A percentile compares a stretch with the other conserved stretches of the same genome.
phyloP scores from a whole-genome alignment of 768 basidiomycete genomes.

The Trametes villosa region DNA sequence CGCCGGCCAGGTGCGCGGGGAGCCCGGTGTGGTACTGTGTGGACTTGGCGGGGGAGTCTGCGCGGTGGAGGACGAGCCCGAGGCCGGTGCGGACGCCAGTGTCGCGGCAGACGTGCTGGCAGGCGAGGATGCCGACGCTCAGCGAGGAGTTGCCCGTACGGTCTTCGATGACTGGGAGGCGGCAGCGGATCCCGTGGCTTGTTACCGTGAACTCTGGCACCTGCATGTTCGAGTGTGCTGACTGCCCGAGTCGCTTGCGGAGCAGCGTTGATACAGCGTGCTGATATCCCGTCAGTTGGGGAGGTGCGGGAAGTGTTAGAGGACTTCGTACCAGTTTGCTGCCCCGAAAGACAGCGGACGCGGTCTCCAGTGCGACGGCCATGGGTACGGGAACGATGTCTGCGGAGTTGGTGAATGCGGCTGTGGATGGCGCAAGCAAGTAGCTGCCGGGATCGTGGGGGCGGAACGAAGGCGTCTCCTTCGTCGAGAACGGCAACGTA shows the following conservation, averaged over 20 bases:
- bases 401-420: constrained; percentile 4
- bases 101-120: constrained; percentile 4
- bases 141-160: not conserved
- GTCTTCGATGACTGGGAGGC: constrained; percentile 9
- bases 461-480: not conserved
- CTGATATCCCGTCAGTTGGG: not conserved
- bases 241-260: not conserved
- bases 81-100: not conserved
- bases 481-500: not conserved
- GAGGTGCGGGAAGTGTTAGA: not conserved
- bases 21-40: constrained; percentile 1
- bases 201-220: constrained; percentile 15
- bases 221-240: not conserved
- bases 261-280: not conserved
- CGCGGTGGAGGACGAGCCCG: not conserved
- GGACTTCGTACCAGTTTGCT: not conserved
- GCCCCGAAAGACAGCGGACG: not conserved
- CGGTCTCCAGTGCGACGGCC: not conserved
- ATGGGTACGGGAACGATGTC: constrained; percentile 8
- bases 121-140: constrained; percentile 14
- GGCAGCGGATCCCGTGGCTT: constrained; percentile 13
- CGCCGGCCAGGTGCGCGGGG: not conserved
- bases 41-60: not conserved
- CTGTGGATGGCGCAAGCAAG: constrained; percentile 17
- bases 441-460: constrained; percentile 16